These are phyloP conservation scores for Apophysomyces variabilis DNA, from an alignment of 371 early-diverging fungal species.

Conservation along the genomic window DNA sequence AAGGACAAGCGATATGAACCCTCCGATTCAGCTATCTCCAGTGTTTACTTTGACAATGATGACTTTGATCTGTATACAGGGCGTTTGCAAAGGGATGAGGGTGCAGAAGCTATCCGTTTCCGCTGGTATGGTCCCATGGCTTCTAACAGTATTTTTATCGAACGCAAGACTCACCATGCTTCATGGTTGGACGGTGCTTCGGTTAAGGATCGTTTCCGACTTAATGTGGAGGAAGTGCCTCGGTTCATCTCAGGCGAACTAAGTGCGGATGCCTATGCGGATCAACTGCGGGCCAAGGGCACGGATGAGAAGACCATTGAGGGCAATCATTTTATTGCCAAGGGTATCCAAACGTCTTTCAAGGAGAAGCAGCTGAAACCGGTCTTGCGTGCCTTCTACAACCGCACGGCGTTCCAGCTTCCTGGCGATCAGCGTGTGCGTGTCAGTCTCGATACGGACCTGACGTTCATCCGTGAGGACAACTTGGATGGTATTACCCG, in stretches of 20 bases:
- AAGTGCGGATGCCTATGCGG: conserved; percentile 86
- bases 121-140: conserved; percentile 78
- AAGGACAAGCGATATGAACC: conserved; percentile 40
- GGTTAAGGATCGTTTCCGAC: conserved; percentile 61
- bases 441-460: conserved; percentile 94
- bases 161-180: conserved; percentile 89
- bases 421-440: conserved; percentile 94
- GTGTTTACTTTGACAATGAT: conserved; percentile 93
- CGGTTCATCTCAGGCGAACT: conserved; percentile 71
- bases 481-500: conserved; percentile 46
- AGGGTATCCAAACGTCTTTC: conserved; percentile 77
- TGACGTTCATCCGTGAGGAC: conserved; percentile 93
- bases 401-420: conserved; percentile 96
- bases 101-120: conserved; percentile 86
- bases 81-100: conserved; percentile 87
- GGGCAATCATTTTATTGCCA: conserved; percentile 69
- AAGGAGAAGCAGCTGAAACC: conserved; percentile 76
- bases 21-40: conserved; percentile 74
- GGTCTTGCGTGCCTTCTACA: conserved; percentile 89
- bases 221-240: conserved; percentile 48
- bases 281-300: conserved; percentile 77
- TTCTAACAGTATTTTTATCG: conserved; percentile 81
- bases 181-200: conserved; percentile 95
- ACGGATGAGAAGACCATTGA: conserved; percentile 68
- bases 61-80: conserved; percentile 87